Evolutionary conservation across 495 filamentous ascomycete species (phyloP), one percentile per base, ranked within the genome.

Genomic region (Apiosordaria backusii): DNA sequence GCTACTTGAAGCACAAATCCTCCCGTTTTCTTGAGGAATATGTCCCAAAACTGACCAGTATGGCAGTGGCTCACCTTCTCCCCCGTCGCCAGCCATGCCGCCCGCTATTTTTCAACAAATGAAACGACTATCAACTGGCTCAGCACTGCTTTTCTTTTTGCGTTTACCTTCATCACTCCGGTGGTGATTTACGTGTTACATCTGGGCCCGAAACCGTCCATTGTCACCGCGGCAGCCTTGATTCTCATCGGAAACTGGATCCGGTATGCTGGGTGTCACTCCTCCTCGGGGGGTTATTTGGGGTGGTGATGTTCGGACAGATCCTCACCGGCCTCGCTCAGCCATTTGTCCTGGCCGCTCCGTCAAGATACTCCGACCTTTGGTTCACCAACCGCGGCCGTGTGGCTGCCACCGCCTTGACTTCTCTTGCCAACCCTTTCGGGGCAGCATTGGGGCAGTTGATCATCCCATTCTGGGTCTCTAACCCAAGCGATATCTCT

Each of bases 31-130:
- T 62, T 21, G 27, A n/a, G 16, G 22, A 62, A 63, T 21, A 18
- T 13, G 55, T 58, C 19, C 55, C 6, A 29, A 16, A 61, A 23
- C 69, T 68, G 52, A 71, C 64, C 35, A 7, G 13, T 25, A n/a
- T 25, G n/a, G 15, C 53, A 94, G 90, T 98, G 94, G 94, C 85
- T 99, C 67, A 95, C 93, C 29, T 99, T 92, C 79, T 88, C 94
- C 7, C 87, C 95, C 35, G 88, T 96, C 50, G 92, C 92, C 15
- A 86, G 87, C 55, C 89, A 88, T 19, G 84, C 92, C 0, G 87
- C 93, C 2, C 71, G 82, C 50, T 96, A 92, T 80, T 99, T 95
- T 74, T 60, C 70, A 57, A 90, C 91, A 5, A 84, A 84, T 22
- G 87, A 93, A 70, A 89, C 87, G 25, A 86, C 87, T 16, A 88